Base-by-base conservation (phyloP, 495 filamentous ascomycete species). In the Lepraria neglecta region DNA sequence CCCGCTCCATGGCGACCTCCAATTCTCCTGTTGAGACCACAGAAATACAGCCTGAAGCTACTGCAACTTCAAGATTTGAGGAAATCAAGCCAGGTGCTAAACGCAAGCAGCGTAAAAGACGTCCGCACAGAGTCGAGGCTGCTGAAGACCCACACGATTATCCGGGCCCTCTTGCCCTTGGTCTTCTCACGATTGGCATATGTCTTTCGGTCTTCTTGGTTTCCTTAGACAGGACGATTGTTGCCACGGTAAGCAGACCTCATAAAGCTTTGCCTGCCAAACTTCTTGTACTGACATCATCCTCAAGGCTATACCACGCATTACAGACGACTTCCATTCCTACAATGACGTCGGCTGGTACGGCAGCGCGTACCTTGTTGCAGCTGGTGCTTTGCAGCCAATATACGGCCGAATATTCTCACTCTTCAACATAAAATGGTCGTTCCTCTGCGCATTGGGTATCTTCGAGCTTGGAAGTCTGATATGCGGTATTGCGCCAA, bases 401-500 rank as follows among this genome's bases (percentile, higher is more conserved):
- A 51, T 58, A 7, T 72, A 59, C 38, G 71, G 74, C n/a, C 69
- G 69, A 30, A 46, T 68, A 3, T 74, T 74, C 62, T 65, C 58
- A 5, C 63, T 60, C 54, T 74, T 72, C 55, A 62, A 64, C 31
- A 59, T 73, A 24, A 72, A 71, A 50, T 53, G 53, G 46, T 58
- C 63, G 3, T 71, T 68, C 71, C 71, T 91, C 7, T 62, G 68
- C 12, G 79, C 84, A 47, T 80, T 91, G 59, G 70, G 72, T 60
- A 71, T 94, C 63, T 92, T 92, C 70, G 88, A 91, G 66, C 54
- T 90, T 33, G 89, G 89, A 43, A 83, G 78, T 56, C 69, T 88
- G 47, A 65, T 74, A 28, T 71, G 67, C 44, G 73, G 62, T 45
- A 57, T 71, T 51, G 69, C 73, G 4, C 56, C 64, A 10, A 61